These are phyloP conservation scores for Escallonia herrerae DNA, from an alignment of 129 eudicot genomes.

Conservation along the genomic window DNA sequence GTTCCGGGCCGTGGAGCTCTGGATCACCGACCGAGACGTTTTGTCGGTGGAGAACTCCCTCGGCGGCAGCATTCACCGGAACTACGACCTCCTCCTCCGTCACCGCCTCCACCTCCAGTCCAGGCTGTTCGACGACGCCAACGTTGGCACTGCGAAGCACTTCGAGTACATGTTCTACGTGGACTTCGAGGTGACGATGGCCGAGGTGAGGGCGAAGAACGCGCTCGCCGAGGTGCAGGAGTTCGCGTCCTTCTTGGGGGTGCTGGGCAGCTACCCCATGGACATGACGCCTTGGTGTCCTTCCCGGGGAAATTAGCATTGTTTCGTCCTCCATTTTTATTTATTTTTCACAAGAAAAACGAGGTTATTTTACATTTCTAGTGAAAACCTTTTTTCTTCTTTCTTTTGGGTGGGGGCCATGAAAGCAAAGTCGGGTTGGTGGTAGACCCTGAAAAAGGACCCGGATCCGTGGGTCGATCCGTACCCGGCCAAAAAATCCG, in stretches of 20 bases:
- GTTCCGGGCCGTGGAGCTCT: conserved; percentile 79
- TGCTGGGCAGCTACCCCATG: conserved; percentile 92
- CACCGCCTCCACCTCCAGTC: conserved; percentile 91
- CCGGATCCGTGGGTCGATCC: no score
- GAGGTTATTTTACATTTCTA: no score
- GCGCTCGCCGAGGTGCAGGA: conserved; percentile 89
- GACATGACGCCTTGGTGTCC: conserved; percentile 95
- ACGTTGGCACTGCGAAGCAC: conserved; percentile 85
- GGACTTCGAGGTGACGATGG: conserved; percentile 96
- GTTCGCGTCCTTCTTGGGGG: conserved; percentile 83
- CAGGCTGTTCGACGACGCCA: conserved; percentile 67
- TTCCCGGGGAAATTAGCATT: conserved; percentile 31
- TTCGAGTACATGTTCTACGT: conserved; percentile 92
- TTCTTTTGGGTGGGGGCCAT: no score
- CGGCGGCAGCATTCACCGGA: conserved; percentile 88
- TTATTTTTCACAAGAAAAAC: no score
- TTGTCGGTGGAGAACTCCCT: conserved; percentile 77
- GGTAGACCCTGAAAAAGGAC: no score
- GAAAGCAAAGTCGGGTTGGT: no score
- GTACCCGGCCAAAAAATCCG: no score
- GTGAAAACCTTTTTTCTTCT: no score
- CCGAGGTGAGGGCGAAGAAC: conserved; percentile 86
- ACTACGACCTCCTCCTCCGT: conserved; percentile 83
- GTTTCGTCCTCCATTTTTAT: background rate
- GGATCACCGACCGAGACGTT: conserved; percentile 89